Base-by-base conservation (phyloP, 306 rosid species). In the Morella rubra region DNA sequence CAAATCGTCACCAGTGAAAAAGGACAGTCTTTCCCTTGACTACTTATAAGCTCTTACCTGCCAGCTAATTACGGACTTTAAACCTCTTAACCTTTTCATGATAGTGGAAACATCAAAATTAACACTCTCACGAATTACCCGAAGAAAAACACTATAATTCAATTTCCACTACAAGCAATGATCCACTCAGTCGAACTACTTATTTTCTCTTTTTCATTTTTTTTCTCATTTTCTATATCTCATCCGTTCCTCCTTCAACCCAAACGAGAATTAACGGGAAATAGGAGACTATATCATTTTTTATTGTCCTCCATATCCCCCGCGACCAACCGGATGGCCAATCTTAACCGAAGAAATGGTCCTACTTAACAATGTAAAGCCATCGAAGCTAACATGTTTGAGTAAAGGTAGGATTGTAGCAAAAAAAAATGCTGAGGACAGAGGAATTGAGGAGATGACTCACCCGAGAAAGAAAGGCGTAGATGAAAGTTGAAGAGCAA, bases 401-500 rank as follows among this genome's bases (percentile, higher is more conserved):
- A 65, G 58, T 22, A 66, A 44, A 42, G 52, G 52, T 5, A 49
- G 52, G 52, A 0, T 49, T 11, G 13, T 49, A 3, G 52, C 15
- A 37, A 13, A 71, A 76, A 65, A 37, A 44, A 76, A 5, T 65
- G 41, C 45, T n/a, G 45, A n/a, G 32, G 53, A 58, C 47, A 45
- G 41, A 20, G 27, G 62, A 54, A 44, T 53, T 62, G 42, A 10
- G 76, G 50, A 45, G 16, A 69, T 16, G 11, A 66, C 81, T 68
- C 72, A 91, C 96, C 98, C 9, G 91, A 85, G 75, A 85, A 75
- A 70, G 88, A 81, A 16, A 61, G 74, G 71, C 73, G 85, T 64
- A 86, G 67, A 12, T 78, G 86, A 75, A 81, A 77, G 80, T 56
- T 61, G 72, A 87, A 52, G 18, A 85, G 27, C 49, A 89, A 37